Conservation (phyloP, 495 filamentous ascomycete genomes). For the Penicillium arizonense region DNA sequence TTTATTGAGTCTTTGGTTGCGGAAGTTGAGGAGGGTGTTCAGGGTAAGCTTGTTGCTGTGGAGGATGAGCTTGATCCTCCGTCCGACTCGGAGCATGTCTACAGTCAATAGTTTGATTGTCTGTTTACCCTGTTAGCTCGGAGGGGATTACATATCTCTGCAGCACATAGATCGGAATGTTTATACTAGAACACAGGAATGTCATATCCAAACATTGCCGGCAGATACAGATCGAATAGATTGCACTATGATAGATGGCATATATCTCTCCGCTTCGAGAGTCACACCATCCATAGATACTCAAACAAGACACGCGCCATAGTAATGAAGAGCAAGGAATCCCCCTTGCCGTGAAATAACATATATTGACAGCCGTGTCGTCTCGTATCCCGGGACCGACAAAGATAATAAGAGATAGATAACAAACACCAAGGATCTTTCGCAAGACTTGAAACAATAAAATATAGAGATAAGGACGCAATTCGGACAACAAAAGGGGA, state of each 20-base stretch:
- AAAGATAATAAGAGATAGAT: constrained; percentile 20
- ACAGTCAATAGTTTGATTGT: constrained; percentile 19
- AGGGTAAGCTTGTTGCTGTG: constrained; percentile 52
- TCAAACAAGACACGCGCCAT: background rate
- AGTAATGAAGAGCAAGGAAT: constrained; percentile 7
- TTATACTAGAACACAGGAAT: no score
- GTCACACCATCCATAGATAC: background rate
- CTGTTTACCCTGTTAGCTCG: background rate
- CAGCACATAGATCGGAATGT: background rate
- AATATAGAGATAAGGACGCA: constrained; percentile 17
- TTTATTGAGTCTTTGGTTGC: constrained; percentile 59
- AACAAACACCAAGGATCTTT: constrained; percentile 20
- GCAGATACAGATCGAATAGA: background rate
- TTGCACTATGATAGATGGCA: constrained; percentile 1
- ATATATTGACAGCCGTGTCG: constrained; percentile 31
- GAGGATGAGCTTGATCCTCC: constrained; percentile 60
- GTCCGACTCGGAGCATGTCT: constrained; percentile 28
- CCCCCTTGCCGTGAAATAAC: constrained; percentile 18
- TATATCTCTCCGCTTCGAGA: background rate
- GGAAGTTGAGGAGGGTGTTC: constrained; percentile 61
- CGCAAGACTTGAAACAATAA: constrained; percentile 12
- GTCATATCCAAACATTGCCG: no score
- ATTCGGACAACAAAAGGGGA: constrained; percentile 42
- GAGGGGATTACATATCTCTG: background rate
- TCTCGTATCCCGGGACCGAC: constrained; percentile 21